Base-by-base conservation (phyloP, 139 green algal species). In the Chlorella vulgaris region DNA sequence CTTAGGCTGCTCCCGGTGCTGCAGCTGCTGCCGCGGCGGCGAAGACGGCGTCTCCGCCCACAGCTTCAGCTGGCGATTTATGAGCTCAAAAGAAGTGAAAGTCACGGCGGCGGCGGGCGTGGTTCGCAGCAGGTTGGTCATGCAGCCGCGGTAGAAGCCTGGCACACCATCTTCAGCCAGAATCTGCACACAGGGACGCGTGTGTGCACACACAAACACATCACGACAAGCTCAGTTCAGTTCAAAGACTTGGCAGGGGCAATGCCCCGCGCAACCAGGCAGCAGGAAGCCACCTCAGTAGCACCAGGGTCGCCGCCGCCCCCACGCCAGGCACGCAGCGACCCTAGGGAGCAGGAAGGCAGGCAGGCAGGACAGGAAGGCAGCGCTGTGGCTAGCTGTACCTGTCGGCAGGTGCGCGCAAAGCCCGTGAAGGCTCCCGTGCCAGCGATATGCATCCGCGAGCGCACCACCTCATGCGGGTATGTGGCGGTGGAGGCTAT, bases 31-130 rank as follows among this genome's bases (percentile, higher is more conserved):
- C 33, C 68, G 77, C 63, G 43, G 63, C 47, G 35, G 43, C 47
- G 31, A 29, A 22, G 65, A 28, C 35, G 33, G 35, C 26, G 43
- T 19, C 50, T 81, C 78, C 2, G 78, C 78, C 84, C 84, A 88
- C 3, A 61, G 62, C 36, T 86, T 84, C 28, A 99, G 76, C 6
- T 88, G 66, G 4, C 96, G 89, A 7, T 90, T 86, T 7, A 99
- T 95, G 7, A 99, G 82, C 88, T 99, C 96, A 81, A 97, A 99
- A 53, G 81, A 94, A 3, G 96, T 99, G 88, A 99, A 99, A 13
- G 96, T 99, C 36, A 99, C 91, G 13, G 97, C 97, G 28, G 96
- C 96, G 10, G 96, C 95, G 21, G 96, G 96, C 2, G 95, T 98
- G 21, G 96, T 99, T 21, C 96, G 88, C 66, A 98, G 35, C 50